Conservation (phyloP, 2,329 filamentous ascomycete genomes). For the Curvularia spicifera region DNA sequence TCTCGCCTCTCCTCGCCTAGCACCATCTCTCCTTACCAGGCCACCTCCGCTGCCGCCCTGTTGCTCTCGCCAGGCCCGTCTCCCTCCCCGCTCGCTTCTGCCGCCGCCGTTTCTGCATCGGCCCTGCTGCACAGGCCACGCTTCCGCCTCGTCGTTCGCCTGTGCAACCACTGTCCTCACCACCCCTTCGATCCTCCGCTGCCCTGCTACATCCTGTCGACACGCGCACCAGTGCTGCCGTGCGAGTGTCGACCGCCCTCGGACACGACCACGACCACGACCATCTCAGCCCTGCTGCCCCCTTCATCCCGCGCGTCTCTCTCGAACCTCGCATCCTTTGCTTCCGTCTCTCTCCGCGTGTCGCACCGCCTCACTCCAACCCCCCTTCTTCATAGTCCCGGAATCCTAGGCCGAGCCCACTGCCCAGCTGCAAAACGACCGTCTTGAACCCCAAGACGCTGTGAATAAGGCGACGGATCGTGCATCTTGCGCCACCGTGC, state of each 20-base stretch:
- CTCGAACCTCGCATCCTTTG: conserved; percentile 14
- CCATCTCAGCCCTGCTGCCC: neutral
- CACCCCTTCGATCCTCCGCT: conserved; percentile 27
- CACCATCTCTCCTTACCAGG: neutral
- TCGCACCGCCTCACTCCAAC: too few species aligned
- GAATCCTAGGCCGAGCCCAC: conserved; percentile 27
- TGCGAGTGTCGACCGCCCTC: too few species aligned
- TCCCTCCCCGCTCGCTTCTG: conserved; percentile 23
- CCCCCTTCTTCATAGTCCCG: conserved; percentile 1
- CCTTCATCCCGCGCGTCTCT: conserved; percentile 21
- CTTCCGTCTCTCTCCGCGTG: conserved; percentile 5
- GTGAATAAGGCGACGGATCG: conserved; percentile 24
- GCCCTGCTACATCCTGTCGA: conserved; percentile 36
- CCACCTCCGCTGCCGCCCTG: neutral
- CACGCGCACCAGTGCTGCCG: conserved; percentile 12
- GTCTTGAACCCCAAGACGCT: conserved; percentile 21
- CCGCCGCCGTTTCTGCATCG: conserved; percentile 27
- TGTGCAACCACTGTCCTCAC: conserved; percentile 32
- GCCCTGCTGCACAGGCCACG: conserved; percentile 32
- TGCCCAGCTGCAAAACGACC: conserved; percentile 32
- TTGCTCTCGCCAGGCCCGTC: conserved; percentile 10
- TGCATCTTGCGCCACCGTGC: conserved; percentile 19
- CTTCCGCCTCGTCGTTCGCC: conserved; percentile 26
- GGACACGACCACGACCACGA: conserved; percentile 16
- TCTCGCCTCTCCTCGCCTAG: neutral